These are phyloP conservation scores for Bothriochloa decipiens DNA, from an alignment of 176 grass and related monocot genomes.

Conservation along the genomic window DNA sequence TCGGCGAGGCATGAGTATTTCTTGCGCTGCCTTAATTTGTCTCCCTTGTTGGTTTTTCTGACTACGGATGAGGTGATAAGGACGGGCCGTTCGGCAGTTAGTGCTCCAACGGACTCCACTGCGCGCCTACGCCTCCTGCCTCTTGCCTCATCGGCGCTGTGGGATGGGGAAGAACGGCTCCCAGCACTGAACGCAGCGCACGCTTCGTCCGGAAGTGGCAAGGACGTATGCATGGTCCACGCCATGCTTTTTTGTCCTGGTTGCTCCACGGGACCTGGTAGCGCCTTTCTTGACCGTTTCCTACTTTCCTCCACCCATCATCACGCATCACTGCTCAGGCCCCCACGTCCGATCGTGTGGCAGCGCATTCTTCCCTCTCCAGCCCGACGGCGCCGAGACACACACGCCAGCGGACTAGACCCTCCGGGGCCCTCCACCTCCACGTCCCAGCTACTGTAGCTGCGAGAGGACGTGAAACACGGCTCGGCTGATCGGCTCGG, in stretches of 20 bases:
- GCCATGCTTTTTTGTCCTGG: neutral
- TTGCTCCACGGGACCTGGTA: neutral
- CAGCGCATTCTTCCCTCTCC: neutral
- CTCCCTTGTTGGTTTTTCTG: neutral
- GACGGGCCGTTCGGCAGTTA: constrained; percentile 43
- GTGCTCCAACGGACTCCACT: neutral
- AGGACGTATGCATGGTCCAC: neutral
- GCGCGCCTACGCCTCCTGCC: neutral
- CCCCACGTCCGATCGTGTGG: neutral
- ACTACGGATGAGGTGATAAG: neutral
- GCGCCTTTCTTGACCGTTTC: neutral
- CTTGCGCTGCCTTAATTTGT: neutral
- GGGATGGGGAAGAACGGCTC: neutral
- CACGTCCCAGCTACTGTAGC: no score
- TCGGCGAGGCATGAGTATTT: neutral
- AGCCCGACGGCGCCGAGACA: neutral
- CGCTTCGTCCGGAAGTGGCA: neutral
- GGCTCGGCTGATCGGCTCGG: no score
- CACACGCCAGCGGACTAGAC: neutral
- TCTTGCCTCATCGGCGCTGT: neutral
- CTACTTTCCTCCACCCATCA: no score
- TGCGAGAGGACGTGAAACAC: neutral
- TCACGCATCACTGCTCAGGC: no score
- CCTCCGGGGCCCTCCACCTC: neutral
- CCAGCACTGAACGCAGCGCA: neutral